phyloP scores from a whole-genome alignment of 805 yeast genomes.

The Suhomyces xylopsoci region DNA sequence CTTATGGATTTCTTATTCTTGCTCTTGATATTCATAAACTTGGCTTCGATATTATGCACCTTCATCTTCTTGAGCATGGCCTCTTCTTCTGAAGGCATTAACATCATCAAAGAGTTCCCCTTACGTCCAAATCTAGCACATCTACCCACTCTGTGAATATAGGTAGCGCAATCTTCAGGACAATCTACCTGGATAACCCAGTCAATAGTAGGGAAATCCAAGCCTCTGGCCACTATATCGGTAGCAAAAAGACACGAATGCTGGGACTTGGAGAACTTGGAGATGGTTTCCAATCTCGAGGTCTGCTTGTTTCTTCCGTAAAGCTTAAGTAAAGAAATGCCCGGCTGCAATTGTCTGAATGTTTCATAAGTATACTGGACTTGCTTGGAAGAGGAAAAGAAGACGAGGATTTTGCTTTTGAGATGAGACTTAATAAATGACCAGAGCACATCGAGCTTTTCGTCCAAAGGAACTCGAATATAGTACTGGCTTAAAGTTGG shows the following conservation, averaged over 20 bases:
- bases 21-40: slow-evolving; percentile 69
- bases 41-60: slow-evolving; percentile 63
- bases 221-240: slow-evolving; percentile 88
- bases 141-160: slow-evolving; percentile 89
- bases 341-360: slow-evolving; percentile 85
- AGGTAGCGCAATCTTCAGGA: slow-evolving; percentile 87
- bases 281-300: slow-evolving; percentile 80
- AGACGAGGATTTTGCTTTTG: slow-evolving; percentile 75
- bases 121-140: slow-evolving; percentile 82
- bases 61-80: slow-evolving; percentile 65
- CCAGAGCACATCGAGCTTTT: slow-evolving; percentile 83
- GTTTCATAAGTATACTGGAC: slow-evolving; percentile 88
- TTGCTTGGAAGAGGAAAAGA: slow-evolving; percentile 83
- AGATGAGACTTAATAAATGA: slow-evolving; percentile 82
- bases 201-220: slow-evolving; percentile 88
- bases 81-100: slow-evolving; percentile 80
- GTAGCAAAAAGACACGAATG: slow-evolving; percentile 84
- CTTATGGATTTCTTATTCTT: slow-evolving; percentile 71
- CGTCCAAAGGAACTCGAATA: slow-evolving; percentile 65
- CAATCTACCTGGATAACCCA: slow-evolving; percentile 95
- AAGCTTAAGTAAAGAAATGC: slow-evolving; percentile 78
- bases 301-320: slow-evolving; percentile 91
- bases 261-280: slow-evolving; percentile 72
- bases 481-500: slow-evolving; percentile 82
- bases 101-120: slow-evolving; percentile 79